phyloP scores from a whole-genome alignment of 768 basidiomycete genomes.

The Asterophora lycoperdoides region DNA sequence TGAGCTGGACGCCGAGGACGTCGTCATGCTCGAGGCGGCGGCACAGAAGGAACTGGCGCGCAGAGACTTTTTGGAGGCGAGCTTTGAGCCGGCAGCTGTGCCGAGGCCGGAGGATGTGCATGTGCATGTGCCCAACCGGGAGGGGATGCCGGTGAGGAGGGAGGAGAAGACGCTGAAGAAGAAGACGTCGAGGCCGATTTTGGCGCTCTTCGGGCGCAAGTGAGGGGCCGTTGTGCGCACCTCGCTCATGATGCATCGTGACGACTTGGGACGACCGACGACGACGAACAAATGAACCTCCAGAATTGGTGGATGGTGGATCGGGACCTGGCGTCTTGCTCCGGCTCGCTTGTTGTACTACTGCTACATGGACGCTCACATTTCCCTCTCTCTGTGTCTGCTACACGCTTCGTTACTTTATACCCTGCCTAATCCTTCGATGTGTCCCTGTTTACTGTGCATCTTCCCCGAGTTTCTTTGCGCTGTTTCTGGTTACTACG shows the following conservation, averaged over 20 bases:
- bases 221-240: background rate
- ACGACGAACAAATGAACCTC: no score
- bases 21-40: background rate
- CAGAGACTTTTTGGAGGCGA: constrained; percentile 39
- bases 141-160: constrained; percentile 27
- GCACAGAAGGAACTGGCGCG: constrained; percentile 2
- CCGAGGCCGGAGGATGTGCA: background rate
- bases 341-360: background rate
- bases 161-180: constrained; percentile 53
- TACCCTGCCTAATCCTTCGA: no score
- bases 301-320: no score
- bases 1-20: constrained; percentile 8
- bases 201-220: constrained; percentile 12
- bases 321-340: background rate
- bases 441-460: no score
- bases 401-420: no score
- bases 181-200: constrained; percentile 7
- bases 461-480: no score
- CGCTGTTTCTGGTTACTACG: no score
- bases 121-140: no score
- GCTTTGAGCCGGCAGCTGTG: constrained; percentile 28
- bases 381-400: no score
- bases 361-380: no score
- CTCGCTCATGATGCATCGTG: no score
- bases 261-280: no score